Conservation (phyloP, 2,329 filamentous ascomycete species). For the Talaromyces sp. region DNA sequence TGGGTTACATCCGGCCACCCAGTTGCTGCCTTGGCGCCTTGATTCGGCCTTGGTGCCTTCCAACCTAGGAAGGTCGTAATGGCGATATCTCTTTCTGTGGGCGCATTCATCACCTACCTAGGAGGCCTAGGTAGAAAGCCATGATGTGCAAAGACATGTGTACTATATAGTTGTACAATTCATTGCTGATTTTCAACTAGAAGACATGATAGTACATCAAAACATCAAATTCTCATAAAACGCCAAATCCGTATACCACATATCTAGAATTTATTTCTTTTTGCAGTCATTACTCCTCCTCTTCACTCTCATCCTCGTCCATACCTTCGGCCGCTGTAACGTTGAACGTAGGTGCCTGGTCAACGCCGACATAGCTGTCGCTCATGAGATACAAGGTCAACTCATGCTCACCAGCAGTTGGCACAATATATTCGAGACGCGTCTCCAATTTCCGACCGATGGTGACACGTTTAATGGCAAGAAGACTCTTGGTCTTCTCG, state of each 20-base stretch:
- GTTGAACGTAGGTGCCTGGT: conserved; percentile 88
- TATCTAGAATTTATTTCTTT: conserved; percentile 10
- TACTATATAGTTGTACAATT: neutral
- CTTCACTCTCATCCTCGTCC: conserved; percentile 89
- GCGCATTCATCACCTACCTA: too few species aligned
- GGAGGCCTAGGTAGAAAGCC: too few species aligned
- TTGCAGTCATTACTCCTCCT: conserved; percentile 54
- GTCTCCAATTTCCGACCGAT: conserved; percentile 75
- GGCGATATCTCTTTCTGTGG: neutral
- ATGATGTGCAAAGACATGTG: neutral
- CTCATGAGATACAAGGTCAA: conserved; percentile 94
- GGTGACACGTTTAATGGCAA: conserved; percentile 93
- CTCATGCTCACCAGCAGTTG: conserved; percentile 79
- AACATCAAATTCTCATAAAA: conserved; percentile 1
- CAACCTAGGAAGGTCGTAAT: neutral
- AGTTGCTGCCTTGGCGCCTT: neutral
- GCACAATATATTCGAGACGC: conserved; percentile 83
- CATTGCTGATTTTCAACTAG: neutral
- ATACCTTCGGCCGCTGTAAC: conserved; percentile 86
- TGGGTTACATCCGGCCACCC: neutral
- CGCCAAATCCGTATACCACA: conserved; percentile 22
- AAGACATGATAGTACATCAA: conserved; percentile 6
- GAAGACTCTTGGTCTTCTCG: conserved; percentile 78
- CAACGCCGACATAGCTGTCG: conserved; percentile 93
- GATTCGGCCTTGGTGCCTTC: neutral